phyloP scores from a whole-genome alignment of 306 rosid genomes.

The Quercus robur region DNA sequence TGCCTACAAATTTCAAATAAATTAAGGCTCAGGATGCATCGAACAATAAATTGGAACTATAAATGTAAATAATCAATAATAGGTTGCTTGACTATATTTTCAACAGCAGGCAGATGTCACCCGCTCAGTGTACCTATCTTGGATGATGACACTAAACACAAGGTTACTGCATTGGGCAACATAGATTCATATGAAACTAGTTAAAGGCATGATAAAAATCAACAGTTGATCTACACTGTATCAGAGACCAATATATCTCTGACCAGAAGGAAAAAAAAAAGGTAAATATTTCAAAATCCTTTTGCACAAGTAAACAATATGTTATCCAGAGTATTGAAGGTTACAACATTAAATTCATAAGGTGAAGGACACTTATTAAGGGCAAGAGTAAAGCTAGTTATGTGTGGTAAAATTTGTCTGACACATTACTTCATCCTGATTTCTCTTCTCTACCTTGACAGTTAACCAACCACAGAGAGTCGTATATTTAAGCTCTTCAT shows the following conservation, averaged over 20 bases:
- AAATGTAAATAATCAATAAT: not conserved
- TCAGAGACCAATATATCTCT: not conserved
- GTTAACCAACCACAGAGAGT: no score
- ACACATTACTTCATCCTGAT: not conserved
- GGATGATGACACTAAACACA: not conserved
- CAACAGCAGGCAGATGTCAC: not conserved
- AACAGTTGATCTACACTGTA: not conserved
- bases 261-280: not conserved
- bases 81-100: not conserved
- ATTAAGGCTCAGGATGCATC: conserved; percentile 22
- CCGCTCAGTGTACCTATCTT: not conserved
- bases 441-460: not conserved
- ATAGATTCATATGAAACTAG: not conserved
- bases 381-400: not conserved
- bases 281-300: not conserved
- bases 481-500: not conserved
- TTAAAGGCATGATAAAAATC: not conserved
- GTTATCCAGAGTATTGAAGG: not conserved
- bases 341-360: not conserved
- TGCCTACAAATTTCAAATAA: conserved; percentile 53
- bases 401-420: not conserved
- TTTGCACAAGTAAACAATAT: not conserved
- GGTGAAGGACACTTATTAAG: not conserved
- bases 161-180: not conserved
- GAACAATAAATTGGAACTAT: not conserved